A percentile compares a stretch with the other conserved stretches of the same genome.
These are phyloP conservation scores for Trichoderma semiorbis DNA, from an alignment of 2,329 filamentous ascomycete genomes.

Conservation along the genomic window DNA sequence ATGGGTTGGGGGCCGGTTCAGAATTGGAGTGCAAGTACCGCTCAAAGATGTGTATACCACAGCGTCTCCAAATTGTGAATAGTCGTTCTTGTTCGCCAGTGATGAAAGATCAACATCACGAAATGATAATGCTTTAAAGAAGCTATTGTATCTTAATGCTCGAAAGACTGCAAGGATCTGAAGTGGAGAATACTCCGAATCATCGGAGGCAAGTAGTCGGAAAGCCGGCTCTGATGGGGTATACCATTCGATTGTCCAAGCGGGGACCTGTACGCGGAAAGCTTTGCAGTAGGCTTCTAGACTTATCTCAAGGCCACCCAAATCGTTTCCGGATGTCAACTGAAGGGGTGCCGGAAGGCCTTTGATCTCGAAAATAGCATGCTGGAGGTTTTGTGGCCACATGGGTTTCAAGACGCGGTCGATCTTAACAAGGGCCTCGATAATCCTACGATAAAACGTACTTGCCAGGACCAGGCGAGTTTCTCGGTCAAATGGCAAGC, in stretches of 20 bases:
- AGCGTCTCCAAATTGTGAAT: constrained; percentile 41
- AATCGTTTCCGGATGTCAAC: constrained; percentile 52
- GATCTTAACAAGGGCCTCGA: constrained; percentile 51
- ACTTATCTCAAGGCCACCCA: constrained; percentile 53
- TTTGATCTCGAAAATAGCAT: constrained; percentile 49
- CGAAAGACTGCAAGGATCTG: constrained; percentile 57
- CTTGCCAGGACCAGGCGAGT: constrained; percentile 51
- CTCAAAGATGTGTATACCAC: constrained; percentile 52
- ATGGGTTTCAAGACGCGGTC: constrained; percentile 56
- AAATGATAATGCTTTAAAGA: constrained; percentile 57
- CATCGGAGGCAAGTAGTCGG: constrained; percentile 44
- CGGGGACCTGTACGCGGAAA: constrained; percentile 47
- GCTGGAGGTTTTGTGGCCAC: constrained; percentile 56
- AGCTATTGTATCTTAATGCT: constrained; percentile 56
- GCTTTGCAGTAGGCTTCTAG: constrained; percentile 54
- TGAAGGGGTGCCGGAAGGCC: constrained; percentile 52
- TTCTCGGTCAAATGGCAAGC: constrained; percentile 42
- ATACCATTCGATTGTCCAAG: constrained; percentile 49
- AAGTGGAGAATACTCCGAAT: constrained; percentile 42
- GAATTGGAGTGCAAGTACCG: constrained; percentile 34
- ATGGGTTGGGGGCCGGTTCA: neutral
- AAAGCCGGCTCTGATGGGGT: constrained; percentile 49
- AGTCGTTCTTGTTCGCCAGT: constrained; percentile 41
- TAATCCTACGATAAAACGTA: constrained; percentile 51
- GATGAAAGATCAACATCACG: constrained; percentile 48